Conservation (phyloP, 23 red algal genomes). For the Agarophyton chilense region DNA sequence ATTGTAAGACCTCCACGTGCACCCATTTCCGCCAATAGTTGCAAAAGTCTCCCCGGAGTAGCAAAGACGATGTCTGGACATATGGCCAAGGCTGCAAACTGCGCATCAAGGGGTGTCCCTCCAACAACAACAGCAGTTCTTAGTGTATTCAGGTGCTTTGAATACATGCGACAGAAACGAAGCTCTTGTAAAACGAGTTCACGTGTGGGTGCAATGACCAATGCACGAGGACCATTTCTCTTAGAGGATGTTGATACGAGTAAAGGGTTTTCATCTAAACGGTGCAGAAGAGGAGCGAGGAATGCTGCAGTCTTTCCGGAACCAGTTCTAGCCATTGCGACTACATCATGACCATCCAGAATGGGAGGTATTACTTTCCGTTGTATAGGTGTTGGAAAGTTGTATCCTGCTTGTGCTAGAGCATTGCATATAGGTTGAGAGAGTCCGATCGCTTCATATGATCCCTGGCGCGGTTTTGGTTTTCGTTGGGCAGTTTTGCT, state of each 20-base stretch:
- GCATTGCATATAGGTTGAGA: conserved; percentile 49
- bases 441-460: conserved; percentile 85
- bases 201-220: conserved; percentile 91
- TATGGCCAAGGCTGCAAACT: conserved; percentile 85
- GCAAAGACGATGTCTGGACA: conserved; percentile 89
- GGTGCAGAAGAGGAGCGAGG: conserved; percentile 81
- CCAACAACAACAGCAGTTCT: conserved; percentile 88
- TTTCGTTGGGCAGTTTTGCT: background rate
- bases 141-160: conserved; percentile 32
- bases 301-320: conserved; percentile 99
- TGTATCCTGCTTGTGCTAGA: conserved; percentile 75
- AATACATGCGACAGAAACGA: conserved; percentile 81
- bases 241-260: conserved; percentile 25
- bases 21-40: conserved; percentile 88
- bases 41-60: conserved; percentile 91
- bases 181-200: conserved; percentile 96
- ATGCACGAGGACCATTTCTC: conserved; percentile 61
- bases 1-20: conserved; percentile 69
- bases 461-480: conserved; percentile 60
- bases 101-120: conserved; percentile 89
- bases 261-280: conserved; percentile 31
- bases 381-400: conserved; percentile 95
- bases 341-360: conserved; percentile 86
- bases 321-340: conserved; percentile 98
- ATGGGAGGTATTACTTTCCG: conserved; percentile 83